Evolutionary conservation across 2,329 filamentous ascomycete species (phyloP), one percentile per base, ranked within the genome.

Genomic region (Aspergillus ruber): DNA sequence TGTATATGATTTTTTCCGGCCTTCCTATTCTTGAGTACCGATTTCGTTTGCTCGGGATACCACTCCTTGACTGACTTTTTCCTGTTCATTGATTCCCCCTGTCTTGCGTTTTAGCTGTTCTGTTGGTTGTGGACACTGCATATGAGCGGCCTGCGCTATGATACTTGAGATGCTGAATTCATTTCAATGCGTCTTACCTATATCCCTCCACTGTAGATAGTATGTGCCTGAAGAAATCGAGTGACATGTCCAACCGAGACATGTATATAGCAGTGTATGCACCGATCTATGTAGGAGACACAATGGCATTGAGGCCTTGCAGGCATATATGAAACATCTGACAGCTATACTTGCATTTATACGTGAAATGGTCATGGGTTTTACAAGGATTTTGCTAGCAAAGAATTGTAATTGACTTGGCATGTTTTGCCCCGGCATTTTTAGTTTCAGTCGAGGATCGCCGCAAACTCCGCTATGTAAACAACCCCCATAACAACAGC

Each of bases 1-100:
- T 32, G 56, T 58, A 59, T 50, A 58, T 57, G 52, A 50, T 54
- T 49, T 40, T 47, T 48, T 36, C 36, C 46, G 38, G 10, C 45
- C 41, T 41, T 49, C 48, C 42, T 42, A 43, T 45, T 43, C 51
- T 38, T 38, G 45, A 39, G 18, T 43, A 21, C 48, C 55, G 35
- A 43, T 43, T 42, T 49, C 42, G 43, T 41, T 29, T 25, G 20
- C 40, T 32, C 32, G 38, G 32, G 45, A 46, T 44, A 41, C 18
- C 21, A 40, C 40, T 21, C 9, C 43, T 50, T 47, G 17, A 23
- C 10, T 25, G 13, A 20, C 13, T 23, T 21, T 18, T 18, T 12
- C 13, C n/a, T 4, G 35, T 6, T 38, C n/a, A 15, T 23, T 41
- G 33, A 36, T 36, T 9, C 33, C 40, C 13, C 7, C 47, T 47